Evolutionary conservation across 371 early-diverging fungal species (phyloP).

Genomic region (Dinochytrium kinnereticum): DNA sequence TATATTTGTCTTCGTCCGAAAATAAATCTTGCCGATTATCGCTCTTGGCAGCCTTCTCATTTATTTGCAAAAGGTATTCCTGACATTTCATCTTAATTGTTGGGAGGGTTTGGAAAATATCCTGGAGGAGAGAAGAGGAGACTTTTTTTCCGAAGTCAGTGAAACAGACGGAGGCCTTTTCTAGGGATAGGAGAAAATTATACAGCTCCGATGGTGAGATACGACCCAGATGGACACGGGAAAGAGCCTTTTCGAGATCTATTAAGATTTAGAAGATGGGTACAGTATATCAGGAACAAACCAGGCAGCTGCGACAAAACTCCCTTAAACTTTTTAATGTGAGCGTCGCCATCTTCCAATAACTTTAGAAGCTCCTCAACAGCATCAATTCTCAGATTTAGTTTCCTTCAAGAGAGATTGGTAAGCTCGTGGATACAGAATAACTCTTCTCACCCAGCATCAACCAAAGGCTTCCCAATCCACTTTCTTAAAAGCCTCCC

Average conservation of each 20-base stretch:
- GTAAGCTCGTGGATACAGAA: background rate
- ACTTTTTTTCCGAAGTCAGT: slow-evolving; percentile 40
- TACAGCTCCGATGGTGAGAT: slow-evolving; percentile 67
- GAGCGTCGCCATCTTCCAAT: slow-evolving; percentile 21
- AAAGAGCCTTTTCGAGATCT: slow-evolving; percentile 79
- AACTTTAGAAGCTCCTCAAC: slow-evolving; percentile 66
- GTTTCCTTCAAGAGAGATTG: slow-evolving; percentile 37
- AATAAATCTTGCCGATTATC: slow-evolving; percentile 61
- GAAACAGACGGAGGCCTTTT: slow-evolving; percentile 48
- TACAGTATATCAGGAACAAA: no score
- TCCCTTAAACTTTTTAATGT: slow-evolving; percentile 29
- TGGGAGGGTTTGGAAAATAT: slow-evolving; percentile 33
- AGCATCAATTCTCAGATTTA: slow-evolving; percentile 73
- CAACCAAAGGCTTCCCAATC: slow-evolving; percentile 75
- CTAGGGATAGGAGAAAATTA: slow-evolving; percentile 59
- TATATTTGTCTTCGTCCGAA: slow-evolving; percentile 56
- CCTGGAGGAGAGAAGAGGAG: slow-evolving; percentile 44
- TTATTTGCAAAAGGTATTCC: slow-evolving; percentile 48
- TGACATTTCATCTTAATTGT: slow-evolving; percentile 43
- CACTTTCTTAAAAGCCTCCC: slow-evolving; percentile 76
- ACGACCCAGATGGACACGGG: slow-evolving; percentile 74
- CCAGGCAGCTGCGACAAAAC: slow-evolving; percentile 44
- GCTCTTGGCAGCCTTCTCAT: slow-evolving; percentile 51
- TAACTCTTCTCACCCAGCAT: slow-evolving; percentile 36
- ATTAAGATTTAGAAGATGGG: no score